These are phyloP conservation scores for Vinca minor DNA, from an alignment of 257 asterid genomes.

Conservation along the genomic window DNA sequence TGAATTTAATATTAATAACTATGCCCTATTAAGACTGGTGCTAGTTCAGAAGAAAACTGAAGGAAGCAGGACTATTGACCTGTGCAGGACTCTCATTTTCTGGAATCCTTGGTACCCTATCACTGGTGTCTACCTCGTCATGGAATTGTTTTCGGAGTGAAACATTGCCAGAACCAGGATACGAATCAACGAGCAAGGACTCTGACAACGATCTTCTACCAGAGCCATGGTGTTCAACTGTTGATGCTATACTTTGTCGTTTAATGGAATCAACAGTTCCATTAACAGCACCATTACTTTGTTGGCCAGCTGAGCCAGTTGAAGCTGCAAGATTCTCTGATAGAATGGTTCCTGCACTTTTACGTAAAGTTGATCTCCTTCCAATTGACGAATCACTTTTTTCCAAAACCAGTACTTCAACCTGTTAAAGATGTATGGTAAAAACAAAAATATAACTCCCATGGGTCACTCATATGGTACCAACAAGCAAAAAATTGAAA, in stretches of 20 bases:
- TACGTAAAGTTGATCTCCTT: slow-evolving; percentile 72
- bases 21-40: neutral
- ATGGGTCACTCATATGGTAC: slow-evolving; percentile 7
- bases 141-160: slow-evolving; percentile 83
- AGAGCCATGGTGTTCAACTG: slow-evolving; percentile 78
- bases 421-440: slow-evolving; percentile 34
- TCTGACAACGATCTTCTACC: slow-evolving; percentile 93
- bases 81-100: slow-evolving; percentile 43
- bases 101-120: slow-evolving; percentile 37
- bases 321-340: slow-evolving; percentile 44
- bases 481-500: slow-evolving; percentile 9
- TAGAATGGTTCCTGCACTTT: slow-evolving; percentile 66
- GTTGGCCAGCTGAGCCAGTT: slow-evolving; percentile 38
- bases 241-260: slow-evolving; percentile 66
- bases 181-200: slow-evolving; percentile 60
- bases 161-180: slow-evolving; percentile 59
- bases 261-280: slow-evolving; percentile 50
- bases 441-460: slow-evolving; percentile 8
- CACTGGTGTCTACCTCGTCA: slow-evolving; percentile 48
- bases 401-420: slow-evolving; percentile 83
- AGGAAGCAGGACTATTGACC: slow-evolving; percentile 26
- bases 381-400: slow-evolving; percentile 56
- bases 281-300: slow-evolving; percentile 37
- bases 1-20: neutral
- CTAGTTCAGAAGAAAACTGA: neutral